phyloP scores from a whole-genome alignment of 306 rosid species.

The Sesbania bispinosa region DNA sequence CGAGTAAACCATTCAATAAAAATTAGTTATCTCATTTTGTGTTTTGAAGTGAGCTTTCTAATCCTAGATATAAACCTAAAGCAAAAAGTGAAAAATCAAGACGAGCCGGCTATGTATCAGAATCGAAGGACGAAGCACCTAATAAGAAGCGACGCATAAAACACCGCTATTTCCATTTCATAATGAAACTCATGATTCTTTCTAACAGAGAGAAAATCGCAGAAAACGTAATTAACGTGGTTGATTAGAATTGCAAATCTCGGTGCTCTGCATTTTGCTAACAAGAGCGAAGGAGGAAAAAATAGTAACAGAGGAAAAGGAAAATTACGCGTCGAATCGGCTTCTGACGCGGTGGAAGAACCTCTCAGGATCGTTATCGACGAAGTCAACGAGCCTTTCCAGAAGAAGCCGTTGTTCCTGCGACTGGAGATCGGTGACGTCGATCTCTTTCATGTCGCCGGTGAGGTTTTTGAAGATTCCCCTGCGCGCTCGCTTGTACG shows the following conservation, averaged over 20 bases:
- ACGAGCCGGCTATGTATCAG: not conserved
- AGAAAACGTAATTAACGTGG: not conserved
- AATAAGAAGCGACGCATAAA: not conserved
- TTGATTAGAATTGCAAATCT: not conserved
- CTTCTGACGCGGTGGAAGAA: constrained; percentile 71
- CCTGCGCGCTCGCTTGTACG: constrained; percentile 69
- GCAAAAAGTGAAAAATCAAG: not conserved
- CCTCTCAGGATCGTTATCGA: constrained; percentile 63
- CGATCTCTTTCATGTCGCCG: constrained; percentile 67
- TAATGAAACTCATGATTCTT: not conserved
- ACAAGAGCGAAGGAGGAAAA: not conserved
- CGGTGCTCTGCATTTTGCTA: not conserved
- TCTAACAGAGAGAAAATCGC: not conserved
- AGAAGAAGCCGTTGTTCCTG: constrained; percentile 69
- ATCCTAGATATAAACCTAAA: not conserved
- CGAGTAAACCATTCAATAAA: not conserved
- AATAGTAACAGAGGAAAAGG: not conserved
- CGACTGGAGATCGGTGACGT: constrained; percentile 53
- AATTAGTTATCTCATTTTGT: not conserved
- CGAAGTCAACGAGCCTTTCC: constrained; percentile 52
- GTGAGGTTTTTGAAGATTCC: constrained; percentile 69
- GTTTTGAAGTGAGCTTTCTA: not conserved
- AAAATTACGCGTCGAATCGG: constrained; percentile 73
- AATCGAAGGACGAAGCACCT: not conserved
- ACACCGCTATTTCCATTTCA: not conserved